These are phyloP conservation scores for Beverwykella pulmonaria DNA, from an alignment of 495 filamentous ascomycete species.

Conservation along the genomic window DNA sequence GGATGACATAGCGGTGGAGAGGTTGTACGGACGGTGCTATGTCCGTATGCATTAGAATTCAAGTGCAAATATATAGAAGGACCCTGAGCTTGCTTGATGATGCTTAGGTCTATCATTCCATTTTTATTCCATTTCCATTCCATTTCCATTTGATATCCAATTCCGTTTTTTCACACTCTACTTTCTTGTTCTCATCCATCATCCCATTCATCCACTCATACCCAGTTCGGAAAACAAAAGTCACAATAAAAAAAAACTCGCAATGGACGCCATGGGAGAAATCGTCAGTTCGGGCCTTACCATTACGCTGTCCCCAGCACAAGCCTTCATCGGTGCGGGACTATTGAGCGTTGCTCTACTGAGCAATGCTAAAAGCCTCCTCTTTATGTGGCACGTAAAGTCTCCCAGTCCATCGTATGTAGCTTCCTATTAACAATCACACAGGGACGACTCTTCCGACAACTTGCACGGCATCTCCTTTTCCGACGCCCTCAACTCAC, in stretches of 20 bases:
- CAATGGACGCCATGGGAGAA: conserved; percentile 5
- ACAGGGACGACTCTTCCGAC: conserved; percentile 23
- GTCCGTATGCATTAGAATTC: neutral
- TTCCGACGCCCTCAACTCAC: conserved; percentile 14
- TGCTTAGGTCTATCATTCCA: neutral
- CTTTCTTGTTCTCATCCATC: neutral
- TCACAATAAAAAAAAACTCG: too few relatives aligned
- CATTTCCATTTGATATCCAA: neutral
- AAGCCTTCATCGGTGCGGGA: conserved; percentile 14
- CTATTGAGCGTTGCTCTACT: conserved; percentile 19
- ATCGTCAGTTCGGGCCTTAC: conserved; percentile 11
- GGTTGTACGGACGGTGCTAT: neutral
- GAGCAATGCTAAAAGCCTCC: conserved; percentile 22
- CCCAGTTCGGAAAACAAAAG: neutral
- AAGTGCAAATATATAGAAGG: neutral
- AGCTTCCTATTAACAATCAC: conserved; percentile 1
- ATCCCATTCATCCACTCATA: neutral
- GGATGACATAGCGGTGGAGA: neutral
- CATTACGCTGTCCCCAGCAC: conserved; percentile 11
- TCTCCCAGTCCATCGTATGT: neutral
- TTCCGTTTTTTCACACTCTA: neutral
- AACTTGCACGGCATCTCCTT: conserved; percentile 28
- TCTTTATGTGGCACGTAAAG: conserved; percentile 28
- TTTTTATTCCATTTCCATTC: neutral
- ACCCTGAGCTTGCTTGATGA: neutral